phyloP scores from a whole-genome alignment of 306 rosid species.

The Vicia sativa region DNA sequence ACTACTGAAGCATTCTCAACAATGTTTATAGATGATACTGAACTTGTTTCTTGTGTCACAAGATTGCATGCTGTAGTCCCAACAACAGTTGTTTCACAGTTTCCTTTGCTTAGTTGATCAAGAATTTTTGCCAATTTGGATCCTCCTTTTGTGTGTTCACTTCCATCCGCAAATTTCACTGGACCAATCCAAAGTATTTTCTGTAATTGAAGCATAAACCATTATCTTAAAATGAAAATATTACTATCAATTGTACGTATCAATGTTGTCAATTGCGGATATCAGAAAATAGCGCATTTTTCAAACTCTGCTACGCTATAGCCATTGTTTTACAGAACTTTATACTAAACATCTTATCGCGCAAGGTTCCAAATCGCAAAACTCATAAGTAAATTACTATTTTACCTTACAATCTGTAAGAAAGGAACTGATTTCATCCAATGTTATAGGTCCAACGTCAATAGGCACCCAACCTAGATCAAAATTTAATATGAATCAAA shows the following conservation, averaged over 20 bases:
- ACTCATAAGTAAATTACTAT: background rate
- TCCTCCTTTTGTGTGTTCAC: conserved; percentile 52
- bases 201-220: conserved; percentile 45
- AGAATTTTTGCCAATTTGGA: conserved; percentile 69
- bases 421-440: conserved; percentile 61
- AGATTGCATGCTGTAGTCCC: conserved; percentile 68
- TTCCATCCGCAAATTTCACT: conserved; percentile 56
- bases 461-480: conserved; percentile 78
- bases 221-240: conserved; percentile 30
- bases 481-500: conserved; percentile 22
- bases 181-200: conserved; percentile 86
- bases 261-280: background rate
- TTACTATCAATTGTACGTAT: background rate
- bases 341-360: background rate
- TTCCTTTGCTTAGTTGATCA: conserved; percentile 48
- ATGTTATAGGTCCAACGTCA: conserved; percentile 80
- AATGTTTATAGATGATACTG: conserved; percentile 45
- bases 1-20: conserved; percentile 77
- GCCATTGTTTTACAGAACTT: background rate
- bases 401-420: conserved; percentile 71
- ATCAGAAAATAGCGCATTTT: background rate
- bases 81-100: conserved; percentile 65
- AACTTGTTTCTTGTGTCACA: conserved; percentile 55
- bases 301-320: background rate
- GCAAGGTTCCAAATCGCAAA: background rate